These are phyloP conservation scores for Testicularia cyperi DNA, from an alignment of 1,284 basidiomycete species.

Conservation along the genomic window DNA sequence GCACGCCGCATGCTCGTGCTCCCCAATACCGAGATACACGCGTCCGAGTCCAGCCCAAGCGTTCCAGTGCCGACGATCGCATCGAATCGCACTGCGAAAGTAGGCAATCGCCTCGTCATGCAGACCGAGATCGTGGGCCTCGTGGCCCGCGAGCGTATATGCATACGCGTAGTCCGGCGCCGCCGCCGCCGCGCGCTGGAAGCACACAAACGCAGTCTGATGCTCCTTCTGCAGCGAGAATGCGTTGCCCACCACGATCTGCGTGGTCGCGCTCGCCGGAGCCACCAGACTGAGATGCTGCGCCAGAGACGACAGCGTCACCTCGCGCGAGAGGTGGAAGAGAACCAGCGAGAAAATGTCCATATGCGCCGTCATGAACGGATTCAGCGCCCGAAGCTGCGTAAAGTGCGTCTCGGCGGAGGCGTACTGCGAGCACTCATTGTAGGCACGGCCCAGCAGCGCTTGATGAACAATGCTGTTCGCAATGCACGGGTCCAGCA, in stretches of 20 bases:
- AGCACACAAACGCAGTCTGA: slow-evolving; percentile 50
- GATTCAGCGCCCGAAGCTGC: slow-evolving; percentile 32
- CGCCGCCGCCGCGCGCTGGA: slow-evolving; percentile 48
- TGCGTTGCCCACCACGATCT: slow-evolving; percentile 56
- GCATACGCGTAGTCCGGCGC: slow-evolving; percentile 56
- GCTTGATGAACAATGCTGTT: slow-evolving; percentile 39
- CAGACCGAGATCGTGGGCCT: slow-evolving; percentile 51
- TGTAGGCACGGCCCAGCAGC: slow-evolving; percentile 45
- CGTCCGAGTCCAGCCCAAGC: slow-evolving; percentile 55
- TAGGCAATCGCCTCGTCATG: slow-evolving; percentile 49
- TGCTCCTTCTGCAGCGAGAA: slow-evolving; percentile 56
- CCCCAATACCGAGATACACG: slow-evolving; percentile 42
- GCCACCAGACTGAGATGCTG: slow-evolving; percentile 48
- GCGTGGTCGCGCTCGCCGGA: slow-evolving; percentile 34
- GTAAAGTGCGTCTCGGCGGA: slow-evolving; percentile 48
- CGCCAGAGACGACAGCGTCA: slow-evolving; percentile 49
- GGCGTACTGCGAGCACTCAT: slow-evolving; percentile 51
- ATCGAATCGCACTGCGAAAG: slow-evolving; percentile 51
- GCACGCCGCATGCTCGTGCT: slow-evolving; percentile 42
- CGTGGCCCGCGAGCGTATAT: slow-evolving; percentile 57
- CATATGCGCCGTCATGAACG: slow-evolving; percentile 45
- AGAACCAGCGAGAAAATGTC: slow-evolving; percentile 57
- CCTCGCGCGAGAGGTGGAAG: slow-evolving; percentile 58
- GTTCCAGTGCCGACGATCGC: slow-evolving; percentile 56
- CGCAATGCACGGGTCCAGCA: slow-evolving; percentile 14